Percentiles rank a stretch among this genome's conserved stretches.
phyloP scores from a whole-genome alignment of 495 filamentous ascomycete species.

The Usnea hakonensis region DNA sequence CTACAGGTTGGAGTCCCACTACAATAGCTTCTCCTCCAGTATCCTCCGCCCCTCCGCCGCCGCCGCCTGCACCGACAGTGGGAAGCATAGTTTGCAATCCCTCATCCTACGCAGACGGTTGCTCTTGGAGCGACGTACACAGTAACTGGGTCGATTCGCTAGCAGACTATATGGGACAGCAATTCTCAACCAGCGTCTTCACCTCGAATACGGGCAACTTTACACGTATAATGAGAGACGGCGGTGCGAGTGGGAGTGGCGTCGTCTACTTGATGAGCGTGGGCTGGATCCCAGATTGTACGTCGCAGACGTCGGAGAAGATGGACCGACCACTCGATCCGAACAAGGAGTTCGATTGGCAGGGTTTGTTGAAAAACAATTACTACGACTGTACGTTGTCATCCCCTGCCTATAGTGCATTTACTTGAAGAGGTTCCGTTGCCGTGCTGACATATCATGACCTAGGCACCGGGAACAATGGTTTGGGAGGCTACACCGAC shows the following conservation, averaged over 20 bases:
- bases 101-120: no score
- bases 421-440: background rate
- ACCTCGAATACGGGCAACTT: no score
- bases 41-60: slow-evolving; percentile 14
- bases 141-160: no score
- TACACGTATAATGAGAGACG: no score
- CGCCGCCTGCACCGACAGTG: no score
- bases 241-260: no score
- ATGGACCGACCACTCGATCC: background rate
- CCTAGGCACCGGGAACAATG: slow-evolving; percentile 13
- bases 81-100: no score
- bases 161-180: no score
- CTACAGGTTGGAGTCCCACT: background rate
- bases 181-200: no score
- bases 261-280: slow-evolving; percentile 7
- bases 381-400: slow-evolving; percentile 5
- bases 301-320: background rate
- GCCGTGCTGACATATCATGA: background rate
- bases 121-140: no score
- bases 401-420: background rate
- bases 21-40: background rate
- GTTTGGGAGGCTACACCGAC: slow-evolving; percentile 16
- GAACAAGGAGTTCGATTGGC: background rate
- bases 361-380: background rate
- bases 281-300: slow-evolving; percentile 8